Percentiles rank a stretch among this genome's conserved stretches.
Conservation (phyloP, 2,329 filamentous ascomycete genomes). For the Ploettnerulaceae sp. region DNA sequence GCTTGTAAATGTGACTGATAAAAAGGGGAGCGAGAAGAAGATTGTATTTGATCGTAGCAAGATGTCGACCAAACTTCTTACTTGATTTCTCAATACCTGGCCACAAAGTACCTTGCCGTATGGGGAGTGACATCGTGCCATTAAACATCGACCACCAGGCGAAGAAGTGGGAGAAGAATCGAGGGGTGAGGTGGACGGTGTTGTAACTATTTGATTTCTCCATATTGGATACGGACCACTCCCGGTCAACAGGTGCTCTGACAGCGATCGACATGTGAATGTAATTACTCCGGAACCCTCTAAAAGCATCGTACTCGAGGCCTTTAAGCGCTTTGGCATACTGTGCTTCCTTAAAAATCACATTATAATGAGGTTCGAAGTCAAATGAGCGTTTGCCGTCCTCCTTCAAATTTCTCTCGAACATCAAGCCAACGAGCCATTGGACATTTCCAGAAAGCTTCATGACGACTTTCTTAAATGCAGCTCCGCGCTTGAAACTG, state of each 20-base stretch:
- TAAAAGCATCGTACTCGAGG: conserved; percentile 80
- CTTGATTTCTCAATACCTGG: conserved; percentile 91
- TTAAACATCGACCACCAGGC: conserved; percentile 97
- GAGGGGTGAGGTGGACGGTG: conserved; percentile 86
- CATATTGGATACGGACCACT: conserved; percentile 74
- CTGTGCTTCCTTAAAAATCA: conserved; percentile 77
- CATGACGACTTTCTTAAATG: conserved; percentile 98
- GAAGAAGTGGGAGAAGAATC: conserved; percentile 98
- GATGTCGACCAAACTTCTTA: conserved; percentile 95
- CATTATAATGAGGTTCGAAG: conserved; percentile 88
- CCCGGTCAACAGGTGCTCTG: conserved; percentile 76
- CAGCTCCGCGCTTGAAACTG: conserved; percentile 65
- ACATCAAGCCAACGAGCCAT: conserved; percentile 86
- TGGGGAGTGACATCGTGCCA: conserved; percentile 87
- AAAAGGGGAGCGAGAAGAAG: conserved; percentile 87
- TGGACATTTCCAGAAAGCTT: conserved; percentile 95
- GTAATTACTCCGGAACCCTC: conserved; percentile 92
- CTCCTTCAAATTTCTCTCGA: conserved; percentile 72
- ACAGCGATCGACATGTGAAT: conserved; percentile 94
- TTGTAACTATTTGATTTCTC: conserved; percentile 89
- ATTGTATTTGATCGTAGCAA: conserved; percentile 99
- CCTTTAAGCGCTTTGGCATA: conserved; percentile 57
- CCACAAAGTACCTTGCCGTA: conserved; percentile 88
- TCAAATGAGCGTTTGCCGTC: conserved; percentile 71
- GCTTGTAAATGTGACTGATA: conserved; percentile 96